Evolutionary conservation across 768 basidiomycete species (phyloP).

Genomic region (Albatrellus ellisii): DNA sequence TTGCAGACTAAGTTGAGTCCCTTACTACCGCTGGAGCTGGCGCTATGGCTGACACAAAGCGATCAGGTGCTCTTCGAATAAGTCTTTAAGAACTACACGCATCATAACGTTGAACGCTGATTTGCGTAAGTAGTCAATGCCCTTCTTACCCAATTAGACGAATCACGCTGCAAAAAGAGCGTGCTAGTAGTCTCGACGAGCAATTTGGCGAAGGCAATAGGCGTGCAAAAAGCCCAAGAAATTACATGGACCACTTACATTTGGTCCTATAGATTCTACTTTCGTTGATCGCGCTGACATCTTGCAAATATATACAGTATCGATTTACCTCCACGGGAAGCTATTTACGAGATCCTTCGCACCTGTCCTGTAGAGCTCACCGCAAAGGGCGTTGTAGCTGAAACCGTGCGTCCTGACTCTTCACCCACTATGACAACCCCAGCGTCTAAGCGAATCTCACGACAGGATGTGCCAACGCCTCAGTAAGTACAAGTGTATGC

Average conservation of each 20-base stretch:
- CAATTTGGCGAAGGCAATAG: constrained; percentile 89
- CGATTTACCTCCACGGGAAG: constrained; percentile 81
- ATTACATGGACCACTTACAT: constrained; percentile 1
- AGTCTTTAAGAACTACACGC: constrained; percentile 14
- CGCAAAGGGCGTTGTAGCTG: constrained; percentile 50
- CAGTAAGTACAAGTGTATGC: constrained; percentile 49
- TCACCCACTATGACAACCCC: background rate
- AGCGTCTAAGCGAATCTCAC: background rate
- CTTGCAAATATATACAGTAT: constrained; percentile 89
- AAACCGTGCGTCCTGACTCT: constrained; percentile 32
- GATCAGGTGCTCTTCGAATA: constrained; percentile 85
- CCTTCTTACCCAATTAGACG: constrained; percentile 91
- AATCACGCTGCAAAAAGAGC: constrained; percentile 87
- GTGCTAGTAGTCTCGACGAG: constrained; percentile 94
- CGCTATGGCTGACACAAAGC: constrained; percentile 91
- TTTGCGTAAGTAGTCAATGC: constrained; percentile 99
- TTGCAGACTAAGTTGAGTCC: constrained; percentile 87
- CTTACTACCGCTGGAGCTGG: constrained; percentile 89
- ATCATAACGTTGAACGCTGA: background rate
- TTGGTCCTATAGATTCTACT: constrained; percentile 58
- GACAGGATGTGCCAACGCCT: constrained; percentile 51
- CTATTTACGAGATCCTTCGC: constrained; percentile 85
- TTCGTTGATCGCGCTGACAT: constrained; percentile 97
- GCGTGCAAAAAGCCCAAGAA: constrained; percentile 25
- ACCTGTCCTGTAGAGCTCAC: constrained; percentile 76